phyloP scores from a whole-genome alignment of 805 yeast species.

The Jamesozyma gamospora region DNA sequence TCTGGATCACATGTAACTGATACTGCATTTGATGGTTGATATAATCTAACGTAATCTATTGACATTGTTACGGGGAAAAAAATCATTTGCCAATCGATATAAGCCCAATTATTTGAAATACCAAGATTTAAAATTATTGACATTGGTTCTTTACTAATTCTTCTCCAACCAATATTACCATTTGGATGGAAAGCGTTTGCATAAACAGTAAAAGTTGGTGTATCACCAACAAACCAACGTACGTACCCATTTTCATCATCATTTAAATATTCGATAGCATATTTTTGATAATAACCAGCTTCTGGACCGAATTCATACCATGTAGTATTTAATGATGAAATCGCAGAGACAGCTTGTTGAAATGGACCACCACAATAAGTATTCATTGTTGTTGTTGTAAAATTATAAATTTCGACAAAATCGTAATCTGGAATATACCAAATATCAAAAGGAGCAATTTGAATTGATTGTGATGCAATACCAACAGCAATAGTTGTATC shows the following conservation, averaged over 20 bases:
- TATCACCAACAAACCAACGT: constrained; percentile 77
- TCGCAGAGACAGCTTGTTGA: constrained; percentile 87
- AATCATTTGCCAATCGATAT: constrained; percentile 79
- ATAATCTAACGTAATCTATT: constrained; percentile 81
- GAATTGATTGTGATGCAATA: constrained; percentile 84
- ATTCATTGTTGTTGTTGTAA: constrained; percentile 67
- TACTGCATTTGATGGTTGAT: constrained; percentile 62
- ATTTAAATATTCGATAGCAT: constrained; percentile 68
- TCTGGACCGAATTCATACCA: constrained; percentile 70
- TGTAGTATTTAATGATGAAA: constrained; percentile 61
- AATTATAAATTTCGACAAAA: constrained; percentile 63
- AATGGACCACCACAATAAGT: constrained; percentile 85
- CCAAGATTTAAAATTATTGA: constrained; percentile 80
- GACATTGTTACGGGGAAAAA: constrained; percentile 69
- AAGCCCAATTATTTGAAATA: constrained; percentile 86
- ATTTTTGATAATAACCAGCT: constrained; percentile 52
- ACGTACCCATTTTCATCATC: constrained; percentile 65
- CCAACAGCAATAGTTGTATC: constrained; percentile 48
- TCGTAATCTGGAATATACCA: constrained; percentile 91
- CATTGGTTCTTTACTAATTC: constrained; percentile 87
- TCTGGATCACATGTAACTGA: constrained; percentile 77
- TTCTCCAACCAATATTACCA: constrained; percentile 82
- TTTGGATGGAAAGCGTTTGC: constrained; percentile 75
- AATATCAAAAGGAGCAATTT: constrained; percentile 86
- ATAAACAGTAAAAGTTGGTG: constrained; percentile 64